Conservation (phyloP, 371 early-diverging fungal species). For the Umbelopsis sp. region DNA sequence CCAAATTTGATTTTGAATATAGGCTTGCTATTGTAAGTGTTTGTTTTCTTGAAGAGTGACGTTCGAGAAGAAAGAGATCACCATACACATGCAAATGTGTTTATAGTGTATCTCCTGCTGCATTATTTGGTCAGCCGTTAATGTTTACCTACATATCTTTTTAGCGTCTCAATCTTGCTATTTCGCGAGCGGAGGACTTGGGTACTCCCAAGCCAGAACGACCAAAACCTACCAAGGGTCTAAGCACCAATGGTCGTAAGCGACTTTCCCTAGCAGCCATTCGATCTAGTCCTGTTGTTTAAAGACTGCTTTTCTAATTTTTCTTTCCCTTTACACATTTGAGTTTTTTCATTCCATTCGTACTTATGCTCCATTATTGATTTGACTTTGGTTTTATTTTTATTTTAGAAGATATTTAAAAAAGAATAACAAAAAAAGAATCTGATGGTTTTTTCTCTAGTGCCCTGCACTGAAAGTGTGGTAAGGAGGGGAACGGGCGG, state of each 20-base stretch:
- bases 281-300: conserved; percentile 13
- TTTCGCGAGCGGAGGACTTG: conserved; percentile 48
- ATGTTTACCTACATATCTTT: conserved; percentile 7
- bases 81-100: no score
- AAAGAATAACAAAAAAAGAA: background rate
- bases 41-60: background rate
- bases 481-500: background rate
- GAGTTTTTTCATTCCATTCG: background rate
- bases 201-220: conserved; percentile 39
- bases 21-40: conserved; percentile 47
- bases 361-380: background rate
- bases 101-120: no score
- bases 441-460: background rate
- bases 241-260: conserved; percentile 46
- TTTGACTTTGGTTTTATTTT: background rate
- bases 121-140: background rate
- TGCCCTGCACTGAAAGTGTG: background rate
- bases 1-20: conserved; percentile 63
- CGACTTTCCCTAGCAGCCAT: conserved; percentile 31
- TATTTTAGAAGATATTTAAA: background rate
- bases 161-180: conserved; percentile 50
- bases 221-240: conserved; percentile 39
- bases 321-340: background rate
- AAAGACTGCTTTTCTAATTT: background rate
- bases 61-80: no score